Evolutionary conservation across 2,329 filamentous ascomycete species (phyloP).

Genomic region (Neopestalotiopsis sp.): DNA sequence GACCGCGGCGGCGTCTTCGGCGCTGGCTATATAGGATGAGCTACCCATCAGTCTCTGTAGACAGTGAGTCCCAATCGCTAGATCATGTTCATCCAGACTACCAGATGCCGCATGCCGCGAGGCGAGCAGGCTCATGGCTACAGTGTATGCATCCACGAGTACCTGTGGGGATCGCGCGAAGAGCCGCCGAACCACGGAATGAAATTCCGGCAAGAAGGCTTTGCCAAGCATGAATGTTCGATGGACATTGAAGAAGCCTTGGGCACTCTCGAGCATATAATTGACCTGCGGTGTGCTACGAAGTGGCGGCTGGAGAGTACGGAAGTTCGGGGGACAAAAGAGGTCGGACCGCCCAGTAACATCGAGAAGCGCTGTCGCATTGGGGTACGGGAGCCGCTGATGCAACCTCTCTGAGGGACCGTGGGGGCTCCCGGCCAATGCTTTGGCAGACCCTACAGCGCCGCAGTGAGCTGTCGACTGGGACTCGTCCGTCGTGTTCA

Average conservation of each 20-base stretch:
- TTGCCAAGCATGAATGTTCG: slow-evolving; percentile 19
- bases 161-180: slow-evolving; percentile 17
- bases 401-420: background rate
- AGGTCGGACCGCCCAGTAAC: background rate
- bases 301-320: slow-evolving; percentile 5
- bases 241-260: slow-evolving; percentile 19
- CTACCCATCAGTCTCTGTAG: slow-evolving; percentile 14
- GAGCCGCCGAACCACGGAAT: slow-evolving; percentile 14
- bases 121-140: slow-evolving; percentile 15
- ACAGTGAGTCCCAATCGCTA: slow-evolving; percentile 13
- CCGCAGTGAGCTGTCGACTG: background rate
- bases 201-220: slow-evolving; percentile 17
- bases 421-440: background rate
- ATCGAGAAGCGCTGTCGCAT: background rate
- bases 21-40: slow-evolving; percentile 5
- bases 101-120: slow-evolving; percentile 8
- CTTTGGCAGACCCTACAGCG: background rate
- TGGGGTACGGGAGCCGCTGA: background rate
- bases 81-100: slow-evolving; percentile 4
- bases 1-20: slow-evolving; percentile 19
- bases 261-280: slow-evolving; percentile 14
- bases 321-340: slow-evolving; percentile 10
- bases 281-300: slow-evolving; percentile 7
- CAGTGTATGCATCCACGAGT: slow-evolving; percentile 20
- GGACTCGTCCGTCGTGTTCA: background rate